A percentile compares a stretch with the other conserved stretches of the same genome.
phyloP scores from a whole-genome alignment of 352 stramenopile genomes.

The Phytopythium ostracodes region DNA sequence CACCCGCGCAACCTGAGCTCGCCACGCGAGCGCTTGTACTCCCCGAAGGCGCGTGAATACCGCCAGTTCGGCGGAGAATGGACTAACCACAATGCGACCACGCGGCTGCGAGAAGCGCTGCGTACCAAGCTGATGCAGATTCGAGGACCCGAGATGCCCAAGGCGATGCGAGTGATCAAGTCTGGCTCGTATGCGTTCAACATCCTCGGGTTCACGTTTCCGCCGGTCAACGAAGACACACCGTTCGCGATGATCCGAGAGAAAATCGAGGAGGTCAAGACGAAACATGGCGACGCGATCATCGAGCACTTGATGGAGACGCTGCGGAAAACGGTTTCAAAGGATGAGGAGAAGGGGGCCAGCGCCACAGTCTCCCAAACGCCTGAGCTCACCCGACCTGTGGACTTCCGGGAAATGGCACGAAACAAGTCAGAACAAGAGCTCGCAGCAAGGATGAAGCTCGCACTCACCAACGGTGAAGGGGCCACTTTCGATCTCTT shows the following conservation, averaged over 20 bases:
- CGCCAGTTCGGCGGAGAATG: constrained; percentile 11
- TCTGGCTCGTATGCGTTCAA: constrained; percentile 44
- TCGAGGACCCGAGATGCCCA: constrained; percentile 44
- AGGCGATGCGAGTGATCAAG: constrained; percentile 52
- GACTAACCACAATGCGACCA: constrained; percentile 29
- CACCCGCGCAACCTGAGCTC: constrained; percentile 54
- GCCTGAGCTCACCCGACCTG: not conserved
- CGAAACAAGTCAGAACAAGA: constrained; percentile 8
- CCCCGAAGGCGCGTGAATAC: constrained; percentile 9
- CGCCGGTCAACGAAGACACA: constrained; percentile 60
- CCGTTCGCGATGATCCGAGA: constrained; percentile 51
- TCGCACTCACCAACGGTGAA: constrained; percentile 17
- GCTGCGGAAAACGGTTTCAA: constrained; percentile 7
- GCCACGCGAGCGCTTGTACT: constrained; percentile 14
- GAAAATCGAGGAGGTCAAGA: constrained; percentile 50
- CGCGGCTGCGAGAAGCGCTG: constrained; percentile 41
- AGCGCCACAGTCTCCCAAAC: not conserved
- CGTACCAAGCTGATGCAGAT: constrained; percentile 57
- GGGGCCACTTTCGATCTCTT: constrained; percentile 63
- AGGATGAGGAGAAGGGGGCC: constrained; percentile 3
- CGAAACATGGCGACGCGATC: constrained; percentile 43
- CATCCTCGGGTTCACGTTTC: constrained; percentile 49
- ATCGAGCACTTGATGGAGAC: constrained; percentile 58
- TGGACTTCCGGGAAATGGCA: not conserved
- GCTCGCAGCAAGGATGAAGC: not conserved